Conservation (phyloP, 2,329 filamentous ascomycete genomes). For the Trichoderma sp. region DNA sequence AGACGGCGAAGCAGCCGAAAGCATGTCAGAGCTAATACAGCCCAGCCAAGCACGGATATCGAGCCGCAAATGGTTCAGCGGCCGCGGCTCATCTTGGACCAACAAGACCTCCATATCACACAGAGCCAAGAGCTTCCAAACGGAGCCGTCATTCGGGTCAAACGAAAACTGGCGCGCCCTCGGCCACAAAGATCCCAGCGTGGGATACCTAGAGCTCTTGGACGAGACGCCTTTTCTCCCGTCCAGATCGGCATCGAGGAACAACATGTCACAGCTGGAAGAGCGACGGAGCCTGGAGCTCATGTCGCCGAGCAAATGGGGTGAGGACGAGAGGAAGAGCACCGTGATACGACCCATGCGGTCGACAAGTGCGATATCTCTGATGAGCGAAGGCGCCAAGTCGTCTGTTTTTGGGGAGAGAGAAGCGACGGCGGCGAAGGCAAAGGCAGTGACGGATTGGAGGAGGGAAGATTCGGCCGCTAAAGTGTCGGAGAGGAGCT, state of each 20-base stretch:
- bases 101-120: constrained; percentile 33
- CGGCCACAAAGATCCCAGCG: constrained; percentile 37
- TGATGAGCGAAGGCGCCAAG: constrained; percentile 19
- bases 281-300: constrained; percentile 27
- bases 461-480: constrained; percentile 31
- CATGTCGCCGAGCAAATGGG: constrained; percentile 27
- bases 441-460: constrained; percentile 24
- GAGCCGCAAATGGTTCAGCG: constrained; percentile 31
- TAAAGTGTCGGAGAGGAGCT: constrained; percentile 35
- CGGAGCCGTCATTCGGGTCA: constrained; percentile 43
- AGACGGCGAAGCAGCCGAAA: constrained; percentile 35
- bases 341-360: constrained; percentile 18
- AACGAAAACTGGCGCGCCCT: constrained; percentile 45
- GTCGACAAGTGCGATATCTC: constrained; percentile 23
- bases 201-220: constrained; percentile 42
- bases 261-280: constrained; percentile 28
- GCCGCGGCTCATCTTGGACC: constrained; percentile 33
- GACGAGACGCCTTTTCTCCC: constrained; percentile 46
- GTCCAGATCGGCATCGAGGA: constrained; percentile 38
- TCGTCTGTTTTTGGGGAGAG: constrained; percentile 31
- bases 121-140: constrained; percentile 34
- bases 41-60: constrained; percentile 36
- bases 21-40: constrained; percentile 33
- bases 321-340: constrained; percentile 25
- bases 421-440: constrained; percentile 13